phyloP scores from a whole-genome alignment of 1,284 basidiomycete genomes.

The Cutaneotrichosporon spelunceum region DNA sequence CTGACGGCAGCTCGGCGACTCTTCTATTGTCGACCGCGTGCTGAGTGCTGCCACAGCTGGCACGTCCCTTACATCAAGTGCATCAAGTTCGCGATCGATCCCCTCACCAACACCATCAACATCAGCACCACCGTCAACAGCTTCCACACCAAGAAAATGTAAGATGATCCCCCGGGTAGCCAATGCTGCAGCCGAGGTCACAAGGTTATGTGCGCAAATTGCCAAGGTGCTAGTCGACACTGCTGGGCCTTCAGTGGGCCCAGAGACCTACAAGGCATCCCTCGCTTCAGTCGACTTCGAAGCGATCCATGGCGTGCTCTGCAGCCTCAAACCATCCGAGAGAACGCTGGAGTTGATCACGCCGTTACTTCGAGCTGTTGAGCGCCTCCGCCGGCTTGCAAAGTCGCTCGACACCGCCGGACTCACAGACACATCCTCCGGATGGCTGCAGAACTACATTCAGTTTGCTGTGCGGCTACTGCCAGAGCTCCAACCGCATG shows the following conservation, averaged over 20 bases:
- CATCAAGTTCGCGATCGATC: neutral
- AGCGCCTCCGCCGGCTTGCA: conserved; percentile 28
- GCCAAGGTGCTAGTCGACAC: conserved; percentile 10
- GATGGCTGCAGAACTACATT: conserved; percentile 22
- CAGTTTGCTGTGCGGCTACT: conserved; percentile 16
- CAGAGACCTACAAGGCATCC: neutral
- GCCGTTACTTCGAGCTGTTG: conserved; percentile 17
- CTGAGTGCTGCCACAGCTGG: conserved; percentile 13
- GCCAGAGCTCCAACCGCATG: neutral
- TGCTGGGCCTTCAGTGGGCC: neutral
- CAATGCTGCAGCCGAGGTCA: neutral
- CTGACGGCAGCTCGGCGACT: conserved; percentile 36
- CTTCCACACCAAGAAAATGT: neutral
- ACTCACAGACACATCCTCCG: neutral
- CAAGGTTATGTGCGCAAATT: neutral
- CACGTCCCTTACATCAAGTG: neutral
- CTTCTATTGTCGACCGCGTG: conserved; percentile 34
- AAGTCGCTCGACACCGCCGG: conserved; percentile 18
- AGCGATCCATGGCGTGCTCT: neutral
- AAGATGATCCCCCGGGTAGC: neutral
- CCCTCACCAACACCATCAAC: neutral
- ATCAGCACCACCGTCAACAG: neutral
- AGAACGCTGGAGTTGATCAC: neutral
- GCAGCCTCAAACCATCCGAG: conserved; percentile 10
- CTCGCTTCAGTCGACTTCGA: conserved; percentile 1